Percentiles rank a stretch among this genome's conserved stretches.
These are phyloP conservation scores for Erysiphe pulchra DNA, from an alignment of 2,329 filamentous ascomycete species.

Conservation along the genomic window DNA sequence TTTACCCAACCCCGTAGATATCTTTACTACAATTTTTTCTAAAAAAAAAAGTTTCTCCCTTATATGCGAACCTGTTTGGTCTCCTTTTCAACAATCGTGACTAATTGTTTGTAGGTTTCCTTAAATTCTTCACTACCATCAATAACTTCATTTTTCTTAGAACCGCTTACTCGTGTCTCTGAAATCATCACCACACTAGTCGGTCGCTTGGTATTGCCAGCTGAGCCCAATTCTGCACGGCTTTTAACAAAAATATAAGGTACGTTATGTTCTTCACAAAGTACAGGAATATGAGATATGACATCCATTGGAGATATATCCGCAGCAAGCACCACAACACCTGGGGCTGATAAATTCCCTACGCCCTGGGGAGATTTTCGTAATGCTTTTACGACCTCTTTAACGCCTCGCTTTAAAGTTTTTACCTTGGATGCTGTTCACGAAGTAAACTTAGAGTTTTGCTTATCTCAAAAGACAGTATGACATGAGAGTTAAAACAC, in stretches of 20 bases:
- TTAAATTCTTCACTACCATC: slow-evolving; percentile 31
- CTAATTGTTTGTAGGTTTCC: slow-evolving; percentile 36
- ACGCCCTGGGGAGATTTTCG: slow-evolving; percentile 61
- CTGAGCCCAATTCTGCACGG: slow-evolving; percentile 78
- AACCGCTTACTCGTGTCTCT: slow-evolving; percentile 21
- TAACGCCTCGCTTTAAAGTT: slow-evolving; percentile 89
- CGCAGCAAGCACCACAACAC: slow-evolving; percentile 75
- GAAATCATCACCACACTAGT: slow-evolving; percentile 87
- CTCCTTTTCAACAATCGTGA: slow-evolving; percentile 42
- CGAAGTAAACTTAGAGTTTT: neutral
- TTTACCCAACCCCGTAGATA: too few relatives aligned
- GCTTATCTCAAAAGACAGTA: slow-evolving; percentile 2
- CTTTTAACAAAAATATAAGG: slow-evolving; percentile 90
- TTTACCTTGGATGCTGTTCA: slow-evolving; percentile 70
- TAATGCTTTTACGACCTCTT: slow-evolving; percentile 95
- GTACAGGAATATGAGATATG: slow-evolving; percentile 88
- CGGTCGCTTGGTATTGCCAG: slow-evolving; percentile 82
- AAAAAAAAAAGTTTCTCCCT: neutral
- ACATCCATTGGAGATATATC: slow-evolving; percentile 98
- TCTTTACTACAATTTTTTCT: too few relatives aligned
- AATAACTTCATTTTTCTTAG: slow-evolving; percentile 17
- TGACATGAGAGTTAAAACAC: slow-evolving; percentile 2
- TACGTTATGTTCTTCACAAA: slow-evolving; percentile 94
- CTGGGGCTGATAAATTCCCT: slow-evolving; percentile 35
- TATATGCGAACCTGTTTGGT: slow-evolving; percentile 20